phyloP scores from a whole-genome alignment of 1,284 basidiomycete species.

The Wolfiporia cocos region DNA sequence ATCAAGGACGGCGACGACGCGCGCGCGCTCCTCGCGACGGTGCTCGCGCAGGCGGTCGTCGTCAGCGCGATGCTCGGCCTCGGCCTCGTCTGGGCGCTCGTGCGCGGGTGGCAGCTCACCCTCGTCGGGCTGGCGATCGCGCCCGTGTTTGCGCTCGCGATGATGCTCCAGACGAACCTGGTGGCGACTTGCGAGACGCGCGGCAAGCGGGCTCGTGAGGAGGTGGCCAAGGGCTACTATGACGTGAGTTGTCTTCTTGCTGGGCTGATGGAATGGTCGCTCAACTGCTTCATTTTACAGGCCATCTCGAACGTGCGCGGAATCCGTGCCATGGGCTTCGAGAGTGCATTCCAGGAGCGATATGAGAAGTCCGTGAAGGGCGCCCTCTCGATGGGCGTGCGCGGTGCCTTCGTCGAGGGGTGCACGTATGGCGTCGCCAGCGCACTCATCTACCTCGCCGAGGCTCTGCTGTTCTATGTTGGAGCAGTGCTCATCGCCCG shows the following conservation, averaged over 20 bases:
- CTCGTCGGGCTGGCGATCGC: constrained; percentile 85
- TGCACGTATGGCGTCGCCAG: constrained; percentile 79
- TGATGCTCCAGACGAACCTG: constrained; percentile 68
- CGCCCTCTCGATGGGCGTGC: constrained; percentile 66
- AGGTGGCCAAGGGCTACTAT: constrained; percentile 82
- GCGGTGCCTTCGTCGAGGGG: constrained; percentile 79
- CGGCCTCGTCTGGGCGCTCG: constrained; percentile 86
- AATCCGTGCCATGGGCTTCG: constrained; percentile 89
- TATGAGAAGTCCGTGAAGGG: constrained; percentile 59
- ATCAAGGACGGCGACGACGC: constrained; percentile 94
- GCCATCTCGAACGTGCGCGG: constrained; percentile 83
- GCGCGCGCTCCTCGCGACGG: constrained; percentile 67
- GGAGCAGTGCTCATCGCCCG: constrained; percentile 78
- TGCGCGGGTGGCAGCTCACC: constrained; percentile 89
- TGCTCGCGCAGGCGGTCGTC: constrained; percentile 70
- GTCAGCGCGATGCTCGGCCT: constrained; percentile 78
- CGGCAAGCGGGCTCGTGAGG: constrained; percentile 84
- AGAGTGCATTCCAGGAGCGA: constrained; percentile 62
- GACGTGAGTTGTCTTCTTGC: constrained; percentile 45
- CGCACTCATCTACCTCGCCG: constrained; percentile 81
- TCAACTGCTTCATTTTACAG: too few relatives aligned
- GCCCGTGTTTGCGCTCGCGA: constrained; percentile 75
- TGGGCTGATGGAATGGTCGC: background rate
- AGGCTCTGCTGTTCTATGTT: constrained; percentile 88
- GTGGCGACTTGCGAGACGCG: constrained; percentile 68